A percentile compares a stretch with the other conserved stretches of the same genome.
These are phyloP conservation scores for Starmerella scarabaei DNA, from an alignment of 805 yeast genomes.

Conservation along the genomic window DNA sequence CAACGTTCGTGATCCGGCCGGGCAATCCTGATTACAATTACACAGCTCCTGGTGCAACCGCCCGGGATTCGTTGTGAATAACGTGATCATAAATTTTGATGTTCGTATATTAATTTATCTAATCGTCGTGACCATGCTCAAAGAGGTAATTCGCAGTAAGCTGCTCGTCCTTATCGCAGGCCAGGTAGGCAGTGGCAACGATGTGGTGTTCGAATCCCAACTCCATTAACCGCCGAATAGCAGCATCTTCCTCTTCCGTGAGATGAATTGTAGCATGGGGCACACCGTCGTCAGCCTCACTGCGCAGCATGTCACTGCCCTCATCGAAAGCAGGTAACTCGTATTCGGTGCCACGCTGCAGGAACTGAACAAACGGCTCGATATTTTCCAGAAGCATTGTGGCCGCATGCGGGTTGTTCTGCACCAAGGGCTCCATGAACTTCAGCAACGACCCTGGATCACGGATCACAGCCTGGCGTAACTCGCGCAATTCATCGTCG, in stretches of 20 bases:
- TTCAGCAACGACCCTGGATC: conserved; percentile 84
- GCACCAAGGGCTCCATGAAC: conserved; percentile 66
- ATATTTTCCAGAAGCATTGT: conserved; percentile 41
- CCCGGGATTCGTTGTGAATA: not conserved
- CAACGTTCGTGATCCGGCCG: conserved; percentile 52
- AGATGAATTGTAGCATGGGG: conserved; percentile 32
- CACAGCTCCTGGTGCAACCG: too few relatives aligned
- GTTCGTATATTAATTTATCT: not conserved
- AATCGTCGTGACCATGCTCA: conserved; percentile 29
- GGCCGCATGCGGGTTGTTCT: conserved; percentile 73
- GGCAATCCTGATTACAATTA: conserved; percentile 44
- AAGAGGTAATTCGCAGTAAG: conserved; percentile 87
- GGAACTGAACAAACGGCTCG: conserved; percentile 69
- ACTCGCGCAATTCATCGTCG: conserved; percentile 38
- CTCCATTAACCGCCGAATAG: conserved; percentile 81
- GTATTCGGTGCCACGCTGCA: conserved; percentile 38
- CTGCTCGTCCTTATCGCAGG: conserved; percentile 96
- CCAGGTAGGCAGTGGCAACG: conserved; percentile 88
- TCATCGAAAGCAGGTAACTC: conserved; percentile 11
- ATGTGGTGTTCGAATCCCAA: conserved; percentile 81
- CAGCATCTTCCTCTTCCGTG: conserved; percentile 73
- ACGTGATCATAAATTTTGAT: not conserved
- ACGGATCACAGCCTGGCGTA: conserved; percentile 66
- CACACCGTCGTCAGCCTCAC: conserved; percentile 37
- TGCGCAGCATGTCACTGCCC: conserved; percentile 10